Evolutionary conservation across 352 stramenopile species (phyloP), one percentile per base, ranked within the genome.

Genomic region (Phytopythium montanum): DNA sequence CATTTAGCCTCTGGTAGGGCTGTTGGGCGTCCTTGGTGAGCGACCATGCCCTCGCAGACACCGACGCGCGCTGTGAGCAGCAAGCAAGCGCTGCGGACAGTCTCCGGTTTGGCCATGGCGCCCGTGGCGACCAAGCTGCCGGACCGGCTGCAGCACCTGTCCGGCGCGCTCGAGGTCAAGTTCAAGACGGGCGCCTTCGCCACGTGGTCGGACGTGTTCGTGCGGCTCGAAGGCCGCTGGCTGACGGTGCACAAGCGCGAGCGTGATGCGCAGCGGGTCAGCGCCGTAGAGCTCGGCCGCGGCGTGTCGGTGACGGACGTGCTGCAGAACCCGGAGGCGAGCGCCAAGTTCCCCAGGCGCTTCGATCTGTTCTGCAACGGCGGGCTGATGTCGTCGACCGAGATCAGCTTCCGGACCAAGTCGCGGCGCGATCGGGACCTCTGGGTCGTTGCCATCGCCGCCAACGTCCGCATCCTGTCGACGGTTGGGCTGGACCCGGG

Each of bases 391-490:
- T 71, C 80, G 31, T 63, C 75, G 23, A 90, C 82, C 26, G 85
- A 95, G 57, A 71, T 85, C 39, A 87, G 76, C 28, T 92, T 93
- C 64, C 80, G 85, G 28, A 85, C 79, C 54, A 88, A 87, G 55
- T 89, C 81, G 33, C 77, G 82, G 33, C 88, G 91, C 46, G 85
- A 94, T 60, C 71, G 82, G 42, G 85, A 94, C 44, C 59, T 81
- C 44, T 94, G 85, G 85, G 81, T 87, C 23, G 61, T 81, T 45
- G 71, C 83, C 10, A 83, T 94, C 52, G 54, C 70, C 10, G 79
- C 63, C 36, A 94, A 94, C 64, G 63, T 88, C 49, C 72, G 85
- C 46, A 67, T 81, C 21, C 75, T 92, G 41, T 67, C 72, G 33
- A 73, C 64, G 23, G 33, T 69, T 18, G 82, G 80, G 0, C 42